A percentile compares a stretch with the other conserved stretches of the same genome.
Evolutionary conservation across 768 basidiomycete genomes (phyloP).

Genomic region (Leucogyrophana mollusca): DNA sequence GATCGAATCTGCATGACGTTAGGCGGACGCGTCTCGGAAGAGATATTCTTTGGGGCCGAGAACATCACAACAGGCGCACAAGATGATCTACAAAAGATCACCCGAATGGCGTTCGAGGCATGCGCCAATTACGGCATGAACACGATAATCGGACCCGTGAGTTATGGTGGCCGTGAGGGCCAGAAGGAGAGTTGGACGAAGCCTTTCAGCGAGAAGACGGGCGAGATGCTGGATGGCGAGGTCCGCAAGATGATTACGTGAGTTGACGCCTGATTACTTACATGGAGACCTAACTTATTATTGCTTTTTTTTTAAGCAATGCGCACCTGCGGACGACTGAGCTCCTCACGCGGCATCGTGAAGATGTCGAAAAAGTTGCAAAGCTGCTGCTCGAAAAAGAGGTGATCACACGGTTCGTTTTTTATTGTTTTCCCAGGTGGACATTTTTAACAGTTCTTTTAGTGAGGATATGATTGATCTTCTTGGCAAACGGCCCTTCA

Average conservation of each 20-base stretch:
- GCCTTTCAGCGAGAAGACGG: conserved; percentile 97
- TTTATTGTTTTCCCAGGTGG: background rate
- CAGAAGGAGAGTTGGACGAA: conserved; percentile 91
- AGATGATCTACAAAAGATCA: conserved; percentile 98
- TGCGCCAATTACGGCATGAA: conserved; percentile 99
- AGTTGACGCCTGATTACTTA: conserved; percentile 15
- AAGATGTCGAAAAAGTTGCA: conserved; percentile 93
- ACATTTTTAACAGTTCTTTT: conserved; percentile 7
- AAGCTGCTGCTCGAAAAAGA: conserved; percentile 90
- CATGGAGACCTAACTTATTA: conserved; percentile 5
- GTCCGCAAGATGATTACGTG: conserved; percentile 96
- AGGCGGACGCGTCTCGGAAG: conserved; percentile 96
- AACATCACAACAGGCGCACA: conserved; percentile 98
- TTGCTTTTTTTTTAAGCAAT: conserved; percentile 35
- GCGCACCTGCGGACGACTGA: conserved; percentile 84
- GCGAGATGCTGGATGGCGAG: conserved; percentile 86
- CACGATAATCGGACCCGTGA: conserved; percentile 89
- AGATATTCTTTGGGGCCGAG: conserved; percentile 91
- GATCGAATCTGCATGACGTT: conserved; percentile 99
- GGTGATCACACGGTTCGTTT: conserved; percentile 81
- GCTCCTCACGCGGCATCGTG: conserved; percentile 77
- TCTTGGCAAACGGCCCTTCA: conserved; percentile 81
- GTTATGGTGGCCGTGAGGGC: conserved; percentile 87
- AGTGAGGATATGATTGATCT: conserved; percentile 88
- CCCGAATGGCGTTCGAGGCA: conserved; percentile 95